phyloP scores from a whole-genome alignment of 2,329 filamentous ascomycete species.

The Xylariales sp. region DNA sequence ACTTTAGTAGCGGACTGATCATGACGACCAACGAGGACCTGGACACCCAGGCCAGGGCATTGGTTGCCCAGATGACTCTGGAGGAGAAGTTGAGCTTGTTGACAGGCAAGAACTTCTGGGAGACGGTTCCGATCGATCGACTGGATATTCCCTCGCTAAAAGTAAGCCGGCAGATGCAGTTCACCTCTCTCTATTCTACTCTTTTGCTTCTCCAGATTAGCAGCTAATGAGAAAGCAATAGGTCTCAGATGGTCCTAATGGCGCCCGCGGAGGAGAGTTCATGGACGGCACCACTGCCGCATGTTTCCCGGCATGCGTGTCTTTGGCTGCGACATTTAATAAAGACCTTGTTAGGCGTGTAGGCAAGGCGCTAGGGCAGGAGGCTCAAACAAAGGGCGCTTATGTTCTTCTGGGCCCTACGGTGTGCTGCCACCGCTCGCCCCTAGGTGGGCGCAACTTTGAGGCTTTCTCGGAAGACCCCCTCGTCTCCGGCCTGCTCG shows the following conservation, averaged over 20 bases:
- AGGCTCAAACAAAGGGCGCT: constrained; percentile 54
- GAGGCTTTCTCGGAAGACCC: constrained; percentile 58
- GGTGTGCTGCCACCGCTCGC: constrained; percentile 57
- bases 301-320: constrained; percentile 1
- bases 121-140: background rate
- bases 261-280: constrained; percentile 1
- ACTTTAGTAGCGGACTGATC: background rate
- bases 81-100: background rate
- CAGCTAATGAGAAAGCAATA: background rate
- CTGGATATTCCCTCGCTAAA: constrained; percentile 1
- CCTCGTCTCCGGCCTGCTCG: constrained; percentile 24
- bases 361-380: constrained; percentile 50
- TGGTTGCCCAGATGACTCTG: background rate
- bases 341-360: constrained; percentile 46
- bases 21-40: background rate
- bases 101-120: background rate
- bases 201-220: background rate
- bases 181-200: too few species aligned
- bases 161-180: too few species aligned
- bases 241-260: constrained; percentile 2
- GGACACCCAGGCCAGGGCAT: background rate
- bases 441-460: constrained; percentile 59
- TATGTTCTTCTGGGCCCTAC: constrained; percentile 57
- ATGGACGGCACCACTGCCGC: background rate
- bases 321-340: constrained; percentile 55